A percentile compares a stretch with the other conserved stretches of the same genome.
Conservation (phyloP, 768 basidiomycete genomes). For the Lactarius sp. region DNA sequence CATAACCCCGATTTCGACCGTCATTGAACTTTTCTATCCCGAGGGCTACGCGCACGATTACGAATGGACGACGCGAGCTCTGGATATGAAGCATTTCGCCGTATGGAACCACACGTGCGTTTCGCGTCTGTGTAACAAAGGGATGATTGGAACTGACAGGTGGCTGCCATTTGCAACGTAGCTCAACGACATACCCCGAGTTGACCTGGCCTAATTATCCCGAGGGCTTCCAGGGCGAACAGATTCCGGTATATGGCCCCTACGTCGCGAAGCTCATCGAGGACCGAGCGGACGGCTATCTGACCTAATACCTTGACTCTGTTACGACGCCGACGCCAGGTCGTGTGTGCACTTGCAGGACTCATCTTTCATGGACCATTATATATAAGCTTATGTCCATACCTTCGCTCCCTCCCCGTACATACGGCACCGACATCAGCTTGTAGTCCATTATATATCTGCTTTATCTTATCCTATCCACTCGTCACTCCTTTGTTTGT, state of each 20-base stretch:
- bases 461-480: background rate
- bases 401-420: too few species aligned
- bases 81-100: conserved; percentile 71
- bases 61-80: conserved; percentile 70
- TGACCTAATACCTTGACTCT: conserved; percentile 18
- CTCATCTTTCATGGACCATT: background rate
- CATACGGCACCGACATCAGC: too few species aligned
- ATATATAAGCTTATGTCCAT: background rate
- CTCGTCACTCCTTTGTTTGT: background rate
- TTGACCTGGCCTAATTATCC: conserved; percentile 63
- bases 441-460: background rate
- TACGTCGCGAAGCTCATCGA: conserved; percentile 66
- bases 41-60: conserved; percentile 82
- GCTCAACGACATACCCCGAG: conserved; percentile 42
- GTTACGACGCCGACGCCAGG: background rate
- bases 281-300: conserved; percentile 46
- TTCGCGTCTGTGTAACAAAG: background rate
- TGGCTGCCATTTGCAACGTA: background rate
- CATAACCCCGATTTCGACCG: conserved; percentile 64
- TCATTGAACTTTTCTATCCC: conserved; percentile 83
- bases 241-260: conserved; percentile 69
- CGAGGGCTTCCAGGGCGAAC: conserved; percentile 76
- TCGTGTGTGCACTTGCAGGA: background rate
- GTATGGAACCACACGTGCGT: conserved; percentile 78
- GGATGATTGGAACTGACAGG: background rate